Percentiles rank a stretch among this genome's conserved stretches.
phyloP scores from a whole-genome alignment of 768 basidiomycete genomes.

The Glaciozyma antarctica region DNA sequence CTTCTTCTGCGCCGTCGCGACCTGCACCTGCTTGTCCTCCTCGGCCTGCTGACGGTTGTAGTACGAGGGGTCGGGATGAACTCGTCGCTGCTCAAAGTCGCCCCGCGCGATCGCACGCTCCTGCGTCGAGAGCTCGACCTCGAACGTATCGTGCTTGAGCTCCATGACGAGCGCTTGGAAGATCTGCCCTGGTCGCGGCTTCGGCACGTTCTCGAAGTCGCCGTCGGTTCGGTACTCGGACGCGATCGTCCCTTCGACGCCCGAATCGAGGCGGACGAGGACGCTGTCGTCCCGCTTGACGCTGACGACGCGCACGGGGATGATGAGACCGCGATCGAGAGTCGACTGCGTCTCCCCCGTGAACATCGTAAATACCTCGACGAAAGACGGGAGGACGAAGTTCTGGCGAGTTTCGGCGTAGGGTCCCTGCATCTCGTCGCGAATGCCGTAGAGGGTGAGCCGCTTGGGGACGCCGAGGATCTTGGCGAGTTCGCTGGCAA shows the following conservation, averaged over 20 bases:
- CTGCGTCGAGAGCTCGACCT: constrained; percentile 58
- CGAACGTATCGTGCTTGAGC: constrained; percentile 55
- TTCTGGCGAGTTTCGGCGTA: constrained; percentile 62
- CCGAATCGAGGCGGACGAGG: constrained; percentile 74
- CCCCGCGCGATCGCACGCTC: constrained; percentile 29
- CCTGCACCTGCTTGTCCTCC: constrained; percentile 23
- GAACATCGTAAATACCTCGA: constrained; percentile 88
- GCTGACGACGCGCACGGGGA: constrained; percentile 48
- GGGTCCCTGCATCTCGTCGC: constrained; percentile 69
- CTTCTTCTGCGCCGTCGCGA: constrained; percentile 57
- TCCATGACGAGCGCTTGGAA: constrained; percentile 68
- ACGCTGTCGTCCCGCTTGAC: constrained; percentile 31
- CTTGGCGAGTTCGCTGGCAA: constrained; percentile 81
- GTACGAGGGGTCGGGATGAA: constrained; percentile 34
- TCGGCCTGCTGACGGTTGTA: constrained; percentile 35
- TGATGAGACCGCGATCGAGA: constrained; percentile 65
- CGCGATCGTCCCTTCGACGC: constrained; percentile 72
- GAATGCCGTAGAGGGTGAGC: constrained; percentile 77
- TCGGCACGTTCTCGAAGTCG: not conserved
- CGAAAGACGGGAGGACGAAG: constrained; percentile 57
- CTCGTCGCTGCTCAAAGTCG: constrained; percentile 40
- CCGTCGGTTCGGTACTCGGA: constrained; percentile 46
- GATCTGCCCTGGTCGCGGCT: constrained; percentile 58
- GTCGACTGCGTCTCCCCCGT: constrained; percentile 80
- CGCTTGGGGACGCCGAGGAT: constrained; percentile 77